Conservation (phyloP, 306 rosid genomes). For the Alnus glutinosa region DNA sequence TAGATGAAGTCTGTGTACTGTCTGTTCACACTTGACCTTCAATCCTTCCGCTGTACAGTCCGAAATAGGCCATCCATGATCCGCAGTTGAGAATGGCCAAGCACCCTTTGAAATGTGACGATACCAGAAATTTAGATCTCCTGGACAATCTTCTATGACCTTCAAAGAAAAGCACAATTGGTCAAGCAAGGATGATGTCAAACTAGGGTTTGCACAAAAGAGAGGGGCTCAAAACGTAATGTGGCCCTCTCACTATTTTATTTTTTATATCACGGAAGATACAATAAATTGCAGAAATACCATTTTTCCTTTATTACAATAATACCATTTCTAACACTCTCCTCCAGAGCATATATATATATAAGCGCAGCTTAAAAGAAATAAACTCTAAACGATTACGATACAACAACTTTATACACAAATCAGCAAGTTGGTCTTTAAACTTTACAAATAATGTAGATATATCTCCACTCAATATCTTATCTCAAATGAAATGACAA, state of each 20-base stretch:
- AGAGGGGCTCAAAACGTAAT: constrained; percentile 17
- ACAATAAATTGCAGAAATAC: too few species aligned
- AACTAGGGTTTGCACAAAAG: too few species aligned
- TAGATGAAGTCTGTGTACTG: background rate
- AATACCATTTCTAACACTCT: too few species aligned
- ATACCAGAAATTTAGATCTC: constrained; percentile 72
- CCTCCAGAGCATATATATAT: background rate
- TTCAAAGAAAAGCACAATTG: constrained; percentile 23
- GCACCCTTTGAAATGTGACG: constrained; percentile 92
- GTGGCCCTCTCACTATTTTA: too few species aligned
- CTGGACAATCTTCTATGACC: constrained; percentile 75
- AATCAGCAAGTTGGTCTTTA: too few species aligned
- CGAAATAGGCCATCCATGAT: constrained; percentile 97
- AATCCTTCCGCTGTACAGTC: constrained; percentile 94
- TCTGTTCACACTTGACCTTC: constrained; percentile 38
- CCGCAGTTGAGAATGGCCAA: constrained; percentile 86
- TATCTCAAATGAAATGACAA: too few species aligned
- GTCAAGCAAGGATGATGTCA: background rate
- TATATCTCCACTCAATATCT: too few species aligned
- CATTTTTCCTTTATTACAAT: too few species aligned
- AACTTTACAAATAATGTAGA: background rate
- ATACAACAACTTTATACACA: background rate
- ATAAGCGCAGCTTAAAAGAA: background rate
- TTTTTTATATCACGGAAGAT: too few species aligned
- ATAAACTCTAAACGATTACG: background rate